Conservation (phyloP, 352 stramenopile genomes). For the Phytopythium vexans region DNA sequence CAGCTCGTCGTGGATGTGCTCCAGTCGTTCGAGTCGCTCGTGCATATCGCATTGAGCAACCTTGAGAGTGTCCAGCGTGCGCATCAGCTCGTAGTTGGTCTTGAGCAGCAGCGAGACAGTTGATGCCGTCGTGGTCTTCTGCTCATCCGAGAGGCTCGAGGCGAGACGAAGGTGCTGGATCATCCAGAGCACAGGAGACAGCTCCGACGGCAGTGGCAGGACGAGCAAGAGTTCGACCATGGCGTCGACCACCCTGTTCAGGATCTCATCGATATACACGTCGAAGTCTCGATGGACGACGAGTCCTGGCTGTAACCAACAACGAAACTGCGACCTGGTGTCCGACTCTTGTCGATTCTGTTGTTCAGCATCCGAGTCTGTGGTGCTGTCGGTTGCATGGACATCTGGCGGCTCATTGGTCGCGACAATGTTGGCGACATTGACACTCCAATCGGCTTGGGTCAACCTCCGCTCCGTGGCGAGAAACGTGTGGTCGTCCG, state of each 20-base stretch:
- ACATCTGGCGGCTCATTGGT: neutral
- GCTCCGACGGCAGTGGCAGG: conserved; percentile 18
- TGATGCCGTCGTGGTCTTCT: neutral
- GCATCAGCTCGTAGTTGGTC: conserved; percentile 59
- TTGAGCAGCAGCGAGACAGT: conserved; percentile 34
- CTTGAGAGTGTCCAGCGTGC: conserved; percentile 53
- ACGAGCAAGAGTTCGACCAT: conserved; percentile 43
- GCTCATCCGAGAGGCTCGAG: neutral
- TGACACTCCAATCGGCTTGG: conserved; percentile 55
- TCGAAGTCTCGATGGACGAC: conserved; percentile 43
- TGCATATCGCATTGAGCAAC: conserved; percentile 37
- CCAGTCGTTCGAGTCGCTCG: conserved; percentile 22
- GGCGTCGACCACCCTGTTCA: conserved; percentile 31
- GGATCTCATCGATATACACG: conserved; percentile 36
- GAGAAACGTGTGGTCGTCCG: conserved; percentile 38
- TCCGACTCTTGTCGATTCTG: neutral
- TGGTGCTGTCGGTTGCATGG: neutral
- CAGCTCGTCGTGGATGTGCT: conserved; percentile 14
- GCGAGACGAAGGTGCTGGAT: conserved; percentile 30
- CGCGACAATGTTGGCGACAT: conserved; percentile 4
- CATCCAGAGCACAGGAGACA: conserved; percentile 35
- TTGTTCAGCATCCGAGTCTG: neutral
- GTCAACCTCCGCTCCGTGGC: conserved; percentile 17
- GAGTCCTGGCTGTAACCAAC: neutral
- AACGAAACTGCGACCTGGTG: neutral